A percentile compares a stretch with the other conserved stretches of the same genome.
Evolutionary conservation across 495 filamentous ascomycete genomes (phyloP).

Genomic region (Alectoria sarmentosa): DNA sequence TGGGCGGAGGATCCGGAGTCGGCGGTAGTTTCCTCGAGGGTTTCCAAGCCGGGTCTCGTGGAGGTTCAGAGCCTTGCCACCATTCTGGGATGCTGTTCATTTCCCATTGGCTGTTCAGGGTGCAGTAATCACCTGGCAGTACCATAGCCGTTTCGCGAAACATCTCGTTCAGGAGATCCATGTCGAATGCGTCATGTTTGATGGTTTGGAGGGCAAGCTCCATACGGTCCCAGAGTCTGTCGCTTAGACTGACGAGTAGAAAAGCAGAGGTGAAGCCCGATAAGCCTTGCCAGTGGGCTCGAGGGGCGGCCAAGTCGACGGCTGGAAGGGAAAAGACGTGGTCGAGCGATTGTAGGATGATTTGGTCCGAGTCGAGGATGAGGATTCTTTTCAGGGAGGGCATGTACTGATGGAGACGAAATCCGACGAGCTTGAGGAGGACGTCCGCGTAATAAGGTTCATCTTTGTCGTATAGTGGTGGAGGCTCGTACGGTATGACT

Average conservation of each 20-base stretch:
- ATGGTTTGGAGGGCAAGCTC: conserved; percentile 25
- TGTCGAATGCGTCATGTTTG: conserved; percentile 30
- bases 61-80: conserved; percentile 19
- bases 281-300: conserved; percentile 29
- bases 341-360: conserved; percentile 33
- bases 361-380: conserved; percentile 33
- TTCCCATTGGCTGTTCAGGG: conserved; percentile 37
- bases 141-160: conserved; percentile 32
- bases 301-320: conserved; percentile 33
- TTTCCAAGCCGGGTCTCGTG: background rate
- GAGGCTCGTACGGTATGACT: conserved; percentile 28
- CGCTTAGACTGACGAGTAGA: conserved; percentile 28
- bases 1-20: conserved; percentile 2
- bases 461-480: conserved; percentile 15
- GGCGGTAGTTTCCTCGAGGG: background rate
- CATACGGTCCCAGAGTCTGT: conserved; percentile 30
- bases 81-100: conserved; percentile 30
- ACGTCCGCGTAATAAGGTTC: conserved; percentile 28
- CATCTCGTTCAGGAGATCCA: conserved; percentile 35
- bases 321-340: conserved; percentile 31
- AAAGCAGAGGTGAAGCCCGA: conserved; percentile 29
- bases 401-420: conserved; percentile 28
- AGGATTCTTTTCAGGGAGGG: conserved; percentile 28
- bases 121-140: conserved; percentile 35
- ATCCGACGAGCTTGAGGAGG: conserved; percentile 31